These are phyloP conservation scores for Epipyxis sp. DNA, from an alignment of 108 stramenopile species.

Conservation along the genomic window DNA sequence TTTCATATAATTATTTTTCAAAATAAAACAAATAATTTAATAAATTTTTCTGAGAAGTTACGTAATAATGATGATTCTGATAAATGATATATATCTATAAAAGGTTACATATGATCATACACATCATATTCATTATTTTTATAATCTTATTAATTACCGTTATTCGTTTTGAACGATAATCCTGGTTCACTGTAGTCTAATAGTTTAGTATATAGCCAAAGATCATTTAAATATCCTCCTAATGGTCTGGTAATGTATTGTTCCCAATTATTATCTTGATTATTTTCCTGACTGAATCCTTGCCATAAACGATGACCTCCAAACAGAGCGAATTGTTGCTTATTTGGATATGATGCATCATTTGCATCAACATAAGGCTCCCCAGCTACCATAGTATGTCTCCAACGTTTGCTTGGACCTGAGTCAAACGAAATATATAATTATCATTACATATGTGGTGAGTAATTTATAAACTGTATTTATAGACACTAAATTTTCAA, in stretches of 20 bases:
- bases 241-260: constrained; percentile 52
- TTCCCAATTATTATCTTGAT: constrained; percentile 63
- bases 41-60: too few species aligned
- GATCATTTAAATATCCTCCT: constrained; percentile 73
- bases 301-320: constrained; percentile 83
- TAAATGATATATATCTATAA: too few species aligned
- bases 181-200: constrained; percentile 8
- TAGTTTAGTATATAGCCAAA: constrained; percentile 61
- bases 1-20: too few species aligned
- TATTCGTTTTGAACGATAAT: neutral
- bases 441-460: too few species aligned
- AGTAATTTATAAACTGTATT: too few species aligned
- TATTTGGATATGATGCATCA: constrained; percentile 15
- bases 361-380: neutral
- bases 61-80: too few species aligned
- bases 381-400: constrained; percentile 52
- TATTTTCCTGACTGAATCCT: constrained; percentile 69
- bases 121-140: neutral
- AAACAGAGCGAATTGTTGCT: constrained; percentile 56
- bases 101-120: too few species aligned
- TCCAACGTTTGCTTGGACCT: constrained; percentile 67
- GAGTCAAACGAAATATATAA: too few species aligned
- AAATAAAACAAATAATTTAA: too few species aligned
- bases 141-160: neutral
- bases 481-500: too few species aligned